Base-by-base conservation (phyloP, 805 yeast genomes). In the Maudiozyma pseudohumilis region DNA sequence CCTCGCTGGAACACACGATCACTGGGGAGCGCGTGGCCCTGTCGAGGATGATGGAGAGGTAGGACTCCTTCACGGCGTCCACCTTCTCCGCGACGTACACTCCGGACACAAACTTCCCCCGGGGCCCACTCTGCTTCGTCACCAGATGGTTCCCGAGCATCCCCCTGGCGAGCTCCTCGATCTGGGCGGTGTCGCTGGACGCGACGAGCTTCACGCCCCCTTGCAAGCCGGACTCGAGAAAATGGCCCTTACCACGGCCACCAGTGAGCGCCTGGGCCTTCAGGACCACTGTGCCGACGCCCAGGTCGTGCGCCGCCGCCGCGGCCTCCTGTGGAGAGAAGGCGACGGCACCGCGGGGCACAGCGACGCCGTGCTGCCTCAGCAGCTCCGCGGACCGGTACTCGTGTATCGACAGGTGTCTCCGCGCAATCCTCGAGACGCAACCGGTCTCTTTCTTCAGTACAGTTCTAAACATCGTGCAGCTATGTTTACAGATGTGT, bases 231-330 rank as follows among this genome's bases (percentile, higher is more conserved):
- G 78, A 79, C 68, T 88, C 96, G 6, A 29, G 16, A 50, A 92
- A 88, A 65, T 85, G 88, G 47, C 99, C 99, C 66, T 92, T 92
- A 68, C 99, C 99, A 68, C 99, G 80, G 60, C 99, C 99, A 68
- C 99, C 99, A 42, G 99, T 88, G 57, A 92, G 74, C 34, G 96
- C 96, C 70, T 92, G 99, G 44, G 98, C 98, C 72, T 92, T 92
- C 64, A 92, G 74, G 46, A 92, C 99, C 65, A 92, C 70, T 56
- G 79, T 77, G 48, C 83, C 72, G 51, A 74, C 72, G 10, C 49
- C 44, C 57, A 92, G 72, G 40, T 69, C 65, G 66, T 79, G 74
- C 50, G 97, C 97, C 38, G 80, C 77, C 42, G 79, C 71, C 61
- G 62, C 83, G 30, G 97, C 97, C 47, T 81, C 94, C 55, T 82